Percentiles rank a stretch among this genome's conserved stretches.
Evolutionary conservation across 257 asterid genomes (phyloP).

Genomic region (Solanum ossicruentum): DNA sequence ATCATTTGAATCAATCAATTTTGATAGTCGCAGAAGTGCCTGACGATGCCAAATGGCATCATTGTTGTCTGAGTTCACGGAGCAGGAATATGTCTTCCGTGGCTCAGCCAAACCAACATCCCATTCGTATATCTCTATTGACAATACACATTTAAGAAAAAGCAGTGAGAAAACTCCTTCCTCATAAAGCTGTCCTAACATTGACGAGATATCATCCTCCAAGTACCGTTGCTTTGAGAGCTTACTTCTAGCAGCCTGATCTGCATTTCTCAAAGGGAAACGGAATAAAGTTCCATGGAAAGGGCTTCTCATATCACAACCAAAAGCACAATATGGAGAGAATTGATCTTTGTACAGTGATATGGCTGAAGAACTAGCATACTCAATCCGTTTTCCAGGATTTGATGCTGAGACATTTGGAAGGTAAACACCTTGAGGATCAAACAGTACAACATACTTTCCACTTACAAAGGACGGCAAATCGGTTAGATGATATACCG

Average conservation of each 20-base stretch:
- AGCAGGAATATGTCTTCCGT: conserved; percentile 60
- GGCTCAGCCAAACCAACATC: conserved; percentile 64
- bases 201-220: conserved; percentile 72
- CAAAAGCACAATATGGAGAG: conserved; percentile 85
- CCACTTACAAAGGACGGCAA: conserved; percentile 96
- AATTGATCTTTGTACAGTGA: conserved; percentile 78
- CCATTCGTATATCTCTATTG: conserved; percentile 86
- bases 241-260: conserved; percentile 77
- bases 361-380: conserved; percentile 76
- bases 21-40: conserved; percentile 55
- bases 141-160: conserved; percentile 66
- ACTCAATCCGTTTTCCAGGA: conserved; percentile 95
- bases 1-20: conserved; percentile 26
- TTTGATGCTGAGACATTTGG: conserved; percentile 78
- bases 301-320: conserved; percentile 87
- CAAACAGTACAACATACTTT: conserved; percentile 83
- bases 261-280: conserved; percentile 85
- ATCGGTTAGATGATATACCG: conserved; percentile 94
- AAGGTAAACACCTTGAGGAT: conserved; percentile 90
- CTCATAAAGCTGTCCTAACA: conserved; percentile 74
- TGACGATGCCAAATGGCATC: conserved; percentile 69
- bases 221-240: conserved; percentile 88
- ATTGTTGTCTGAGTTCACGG: conserved; percentile 34
- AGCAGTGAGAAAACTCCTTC: conserved; percentile 80
- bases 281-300: conserved; percentile 92